Evolutionary conservation across 768 basidiomycete genomes (phyloP), one percentile per base, ranked within the genome.

Genomic region (Leccinellum luteum): DNA sequence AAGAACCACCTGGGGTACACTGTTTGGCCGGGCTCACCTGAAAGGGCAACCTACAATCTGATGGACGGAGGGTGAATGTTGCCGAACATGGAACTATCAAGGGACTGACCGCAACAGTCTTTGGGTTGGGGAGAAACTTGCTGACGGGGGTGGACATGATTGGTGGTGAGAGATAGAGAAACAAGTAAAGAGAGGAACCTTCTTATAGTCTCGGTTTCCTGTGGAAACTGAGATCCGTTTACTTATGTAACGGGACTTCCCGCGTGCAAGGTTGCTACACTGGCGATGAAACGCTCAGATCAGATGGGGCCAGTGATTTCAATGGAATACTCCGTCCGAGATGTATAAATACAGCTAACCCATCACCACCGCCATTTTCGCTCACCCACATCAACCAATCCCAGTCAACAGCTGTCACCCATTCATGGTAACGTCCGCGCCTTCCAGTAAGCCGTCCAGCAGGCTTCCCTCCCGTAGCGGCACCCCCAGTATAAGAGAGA

Each of bases 21-120:
- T 14, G 41, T 28, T 7, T 31, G 23, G 30, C 10, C 31, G 38
- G 15, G 76, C 84, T 70, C 66, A 92, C 94, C 90, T 93, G 81
- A 97, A 97, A 15, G 95, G 95, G 76, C 94, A 97, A 27, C 92
- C 94, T 28, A 98, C 87, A 66, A 98, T 90, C 89, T 94, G 12
- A 45, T 21, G 60, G 35, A 49, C 35, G 35, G 54, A 30, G 58
- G 57, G 49, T 67, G 52, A 65, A 60, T n/a, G 31, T 30, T 28
- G 2, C 8, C 6, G 23, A 19, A 41, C 52, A 27, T 23, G 45
- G 28, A 57, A 23, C 34, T 31, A 41, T 15, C 38, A n/a, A 13
- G 44, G 13, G n/a, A 82, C 91, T 73, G 69, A 94, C 93, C 51
- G 90, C 90, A 38, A 85, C 80, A 0, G 90, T 92, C 75, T 84